These are phyloP conservation scores for Pyrus betulifolia DNA, from an alignment of 306 rosid genomes.

Conservation along the genomic window DNA sequence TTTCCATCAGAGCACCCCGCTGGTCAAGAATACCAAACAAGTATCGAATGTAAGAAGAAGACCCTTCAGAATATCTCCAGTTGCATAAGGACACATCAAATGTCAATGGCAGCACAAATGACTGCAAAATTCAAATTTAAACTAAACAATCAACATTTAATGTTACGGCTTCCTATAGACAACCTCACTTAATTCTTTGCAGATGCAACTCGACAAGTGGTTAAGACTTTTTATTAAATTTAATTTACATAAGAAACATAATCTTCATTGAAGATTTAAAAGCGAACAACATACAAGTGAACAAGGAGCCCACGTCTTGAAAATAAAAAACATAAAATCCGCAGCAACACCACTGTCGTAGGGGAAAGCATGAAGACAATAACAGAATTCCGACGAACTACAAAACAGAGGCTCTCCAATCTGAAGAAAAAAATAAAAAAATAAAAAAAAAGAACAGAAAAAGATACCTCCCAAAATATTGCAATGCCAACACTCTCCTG, in stretches of 20 bases:
- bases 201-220: not conserved
- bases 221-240: not conserved
- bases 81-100: not conserved
- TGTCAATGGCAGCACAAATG: not conserved
- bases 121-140: not conserved
- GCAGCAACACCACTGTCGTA: not conserved
- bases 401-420: not conserved
- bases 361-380: not conserved
- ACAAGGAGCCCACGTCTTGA: not conserved
- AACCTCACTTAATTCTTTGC: not conserved
- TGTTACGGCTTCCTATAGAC: not conserved
- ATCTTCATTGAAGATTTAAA: too few relatives aligned
- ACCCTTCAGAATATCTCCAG: conserved; percentile 2
- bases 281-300: not conserved
- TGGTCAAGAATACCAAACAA: conserved; percentile 29
- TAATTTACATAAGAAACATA: too few relatives aligned
- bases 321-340: not conserved
- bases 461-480: not conserved
- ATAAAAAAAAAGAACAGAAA: not conserved
- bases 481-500: not conserved
- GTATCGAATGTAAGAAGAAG: conserved; percentile 10
- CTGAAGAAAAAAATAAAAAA: not conserved
- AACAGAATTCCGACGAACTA: not conserved
- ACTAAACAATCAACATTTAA: not conserved
- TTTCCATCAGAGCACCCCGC: conserved; percentile 98